Percentiles rank a stretch among this genome's conserved stretches.
Conservation (phyloP, 495 filamentous ascomycete species). For the Cercophora scortea region DNA sequence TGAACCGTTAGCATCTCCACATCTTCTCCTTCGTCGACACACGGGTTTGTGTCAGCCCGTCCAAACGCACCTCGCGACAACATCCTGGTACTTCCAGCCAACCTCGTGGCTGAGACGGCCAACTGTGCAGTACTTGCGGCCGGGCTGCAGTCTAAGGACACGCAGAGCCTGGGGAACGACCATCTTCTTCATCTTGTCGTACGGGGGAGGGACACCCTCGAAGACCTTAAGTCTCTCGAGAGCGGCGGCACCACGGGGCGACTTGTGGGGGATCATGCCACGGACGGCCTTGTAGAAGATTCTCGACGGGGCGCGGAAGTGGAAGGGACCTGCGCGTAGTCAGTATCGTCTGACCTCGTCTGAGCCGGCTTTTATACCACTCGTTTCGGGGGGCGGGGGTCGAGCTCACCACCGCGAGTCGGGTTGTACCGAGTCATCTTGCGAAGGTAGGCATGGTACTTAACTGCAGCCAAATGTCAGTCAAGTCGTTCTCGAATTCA, state of each 20-base stretch:
- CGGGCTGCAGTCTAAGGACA: constrained; percentile 89
- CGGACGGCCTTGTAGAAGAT: constrained; percentile 99
- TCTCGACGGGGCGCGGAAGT: constrained; percentile 96
- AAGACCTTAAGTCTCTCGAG: constrained; percentile 98
- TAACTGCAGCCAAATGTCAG: constrained; percentile 60
- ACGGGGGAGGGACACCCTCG: constrained; percentile 97
- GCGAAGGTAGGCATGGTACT: constrained; percentile 99
- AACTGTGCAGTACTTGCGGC: constrained; percentile 99
- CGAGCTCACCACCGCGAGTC: constrained; percentile 78
- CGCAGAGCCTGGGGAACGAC: constrained; percentile 97
- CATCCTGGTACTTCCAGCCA: constrained; percentile 99
- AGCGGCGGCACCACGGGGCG: constrained; percentile 89
- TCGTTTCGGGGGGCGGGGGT: constrained; percentile 2
- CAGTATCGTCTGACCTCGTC: constrained; percentile 20
- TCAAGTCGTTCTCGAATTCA: constrained; percentile 3
- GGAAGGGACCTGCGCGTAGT: constrained; percentile 76
- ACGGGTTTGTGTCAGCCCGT: not conserved
- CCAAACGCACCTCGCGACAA: constrained; percentile 80
- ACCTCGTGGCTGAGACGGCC: constrained; percentile 96
- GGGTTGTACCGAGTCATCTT: constrained; percentile 99
- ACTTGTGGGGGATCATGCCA: constrained; percentile 99
- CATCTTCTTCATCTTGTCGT: constrained; percentile 99
- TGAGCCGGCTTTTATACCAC: constrained; percentile 1
- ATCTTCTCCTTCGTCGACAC: not conserved
- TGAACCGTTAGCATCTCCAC: constrained; percentile 30